These are phyloP conservation scores for Pelargonium citronellum DNA, from an alignment of 441 rosid species.

Conservation along the genomic window DNA sequence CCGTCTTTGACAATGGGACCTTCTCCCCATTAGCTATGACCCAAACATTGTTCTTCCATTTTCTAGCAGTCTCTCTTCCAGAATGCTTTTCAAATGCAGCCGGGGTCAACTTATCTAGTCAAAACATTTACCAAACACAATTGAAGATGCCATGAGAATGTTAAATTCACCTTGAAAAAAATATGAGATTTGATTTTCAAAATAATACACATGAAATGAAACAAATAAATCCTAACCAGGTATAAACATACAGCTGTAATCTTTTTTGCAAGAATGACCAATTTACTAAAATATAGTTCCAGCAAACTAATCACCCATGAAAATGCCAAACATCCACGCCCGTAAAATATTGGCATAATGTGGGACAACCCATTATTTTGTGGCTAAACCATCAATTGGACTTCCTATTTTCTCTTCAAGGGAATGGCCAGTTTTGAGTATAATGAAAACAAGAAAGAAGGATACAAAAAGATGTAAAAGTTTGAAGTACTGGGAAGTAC, in stretches of 20 bases:
- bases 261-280: not conserved
- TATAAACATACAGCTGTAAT: not conserved
- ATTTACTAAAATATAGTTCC: conserved; percentile 2
- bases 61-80: conserved; percentile 97
- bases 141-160: conserved; percentile 19
- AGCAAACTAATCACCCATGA: conserved; percentile 14
- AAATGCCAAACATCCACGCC: not conserved
- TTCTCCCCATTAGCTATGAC: conserved; percentile 84
- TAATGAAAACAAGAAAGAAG: no score
- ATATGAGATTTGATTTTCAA: conserved; percentile 1
- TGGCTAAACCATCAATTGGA: not conserved
- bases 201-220: conserved; percentile 4
- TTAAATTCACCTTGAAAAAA: not conserved
- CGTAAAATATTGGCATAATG: not conserved
- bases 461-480: no score
- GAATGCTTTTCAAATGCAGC: conserved; percentile 99
- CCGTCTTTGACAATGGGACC: conserved; percentile 87
- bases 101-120: conserved; percentile 79
- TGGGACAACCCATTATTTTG: not conserved
- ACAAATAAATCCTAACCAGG: not conserved
- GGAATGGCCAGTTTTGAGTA: no score
- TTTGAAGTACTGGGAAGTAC: no score
- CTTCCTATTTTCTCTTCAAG: no score
- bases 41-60: conserved; percentile 99
- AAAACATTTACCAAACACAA: conserved; percentile 27